Conservation (phyloP, 2,329 filamentous ascomycete species). For the Diaporthe caulivora region DNA sequence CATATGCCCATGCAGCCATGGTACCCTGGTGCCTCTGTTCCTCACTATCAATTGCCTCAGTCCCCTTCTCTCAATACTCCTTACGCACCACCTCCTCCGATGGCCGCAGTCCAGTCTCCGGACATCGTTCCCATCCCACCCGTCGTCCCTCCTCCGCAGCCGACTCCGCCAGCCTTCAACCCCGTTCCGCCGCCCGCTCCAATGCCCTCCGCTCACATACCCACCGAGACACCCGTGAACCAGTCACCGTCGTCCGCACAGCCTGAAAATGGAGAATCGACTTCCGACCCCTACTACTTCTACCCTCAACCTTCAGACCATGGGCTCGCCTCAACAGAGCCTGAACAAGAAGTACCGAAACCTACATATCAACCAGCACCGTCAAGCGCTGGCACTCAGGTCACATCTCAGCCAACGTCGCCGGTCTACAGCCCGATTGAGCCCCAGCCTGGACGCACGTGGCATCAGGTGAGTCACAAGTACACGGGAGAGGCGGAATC, state of each 20-base stretch:
- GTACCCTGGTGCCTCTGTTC: conserved; percentile 58
- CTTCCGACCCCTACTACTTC: not conserved
- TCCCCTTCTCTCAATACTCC: conserved; percentile 63
- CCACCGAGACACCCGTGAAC: conserved; percentile 13
- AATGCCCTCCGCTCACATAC: conserved; percentile 5
- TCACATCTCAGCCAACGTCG: conserved; percentile 14
- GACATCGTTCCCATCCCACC: conserved; percentile 26
- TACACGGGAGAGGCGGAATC: not conserved
- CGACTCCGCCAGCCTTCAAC: conserved; percentile 26
- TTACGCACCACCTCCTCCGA: conserved; percentile 59
- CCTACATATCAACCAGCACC: conserved; percentile 4
- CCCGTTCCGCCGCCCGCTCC: conserved; percentile 14
- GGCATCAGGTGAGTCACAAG: conserved; percentile 16
- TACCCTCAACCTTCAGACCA: conserved; percentile 14
- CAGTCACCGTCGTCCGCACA: conserved; percentile 19
- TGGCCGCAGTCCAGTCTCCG: conserved; percentile 27
- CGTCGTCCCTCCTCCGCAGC: conserved; percentile 27
- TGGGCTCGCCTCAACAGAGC: not conserved
- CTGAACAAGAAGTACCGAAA: not conserved
- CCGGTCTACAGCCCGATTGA: conserved; percentile 25
- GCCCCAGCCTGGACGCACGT: conserved; percentile 18
- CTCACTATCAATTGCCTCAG: conserved; percentile 62
- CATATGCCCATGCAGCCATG: conserved; percentile 51
- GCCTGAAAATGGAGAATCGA: conserved; percentile 2
- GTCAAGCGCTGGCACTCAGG: conserved; percentile 1